phyloP scores from a whole-genome alignment of 805 yeast genomes.

The Saccharomycodes ludwigii region DNA sequence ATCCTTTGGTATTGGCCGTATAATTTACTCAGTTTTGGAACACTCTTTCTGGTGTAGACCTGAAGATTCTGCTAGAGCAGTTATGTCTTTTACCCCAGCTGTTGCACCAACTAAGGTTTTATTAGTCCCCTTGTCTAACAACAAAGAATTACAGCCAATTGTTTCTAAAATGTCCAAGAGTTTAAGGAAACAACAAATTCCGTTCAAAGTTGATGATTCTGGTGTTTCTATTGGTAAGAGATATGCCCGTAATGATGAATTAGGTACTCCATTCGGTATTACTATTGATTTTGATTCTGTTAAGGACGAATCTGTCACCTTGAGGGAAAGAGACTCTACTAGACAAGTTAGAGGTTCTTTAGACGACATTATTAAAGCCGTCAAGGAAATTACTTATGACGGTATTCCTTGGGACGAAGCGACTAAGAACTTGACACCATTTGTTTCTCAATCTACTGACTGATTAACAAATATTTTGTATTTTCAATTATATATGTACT shows the following conservation, averaged over 20 bases:
- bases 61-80: slow-evolving; percentile 79
- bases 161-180: slow-evolving; percentile 54
- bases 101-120: slow-evolving; percentile 98
- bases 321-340: slow-evolving; percentile 95
- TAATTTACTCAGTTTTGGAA: slow-evolving; percentile 84
- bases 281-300: slow-evolving; percentile 92
- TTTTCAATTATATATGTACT: no score
- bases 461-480: no score
- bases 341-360: slow-evolving; percentile 90
- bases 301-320: slow-evolving; percentile 77
- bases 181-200: slow-evolving; percentile 71
- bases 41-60: slow-evolving; percentile 94
- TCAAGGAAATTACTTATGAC: slow-evolving; percentile 60
- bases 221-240: slow-evolving; percentile 97
- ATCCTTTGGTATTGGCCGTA: slow-evolving; percentile 97
- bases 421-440: slow-evolving; percentile 56
- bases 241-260: slow-evolving; percentile 95
- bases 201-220: slow-evolving; percentile 94
- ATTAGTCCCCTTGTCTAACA: slow-evolving; percentile 84
- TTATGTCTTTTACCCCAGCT: slow-evolving; percentile 82
- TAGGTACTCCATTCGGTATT: slow-evolving; percentile 97
- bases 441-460: slow-evolving; percentile 62
- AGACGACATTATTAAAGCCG: slow-evolving; percentile 60
- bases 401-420: slow-evolving; percentile 81
- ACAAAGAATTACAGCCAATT: slow-evolving; percentile 67